These are phyloP conservation scores for Hyaloscypha hepaticicola DNA, from an alignment of 495 filamentous ascomycete species.

Conservation along the genomic window DNA sequence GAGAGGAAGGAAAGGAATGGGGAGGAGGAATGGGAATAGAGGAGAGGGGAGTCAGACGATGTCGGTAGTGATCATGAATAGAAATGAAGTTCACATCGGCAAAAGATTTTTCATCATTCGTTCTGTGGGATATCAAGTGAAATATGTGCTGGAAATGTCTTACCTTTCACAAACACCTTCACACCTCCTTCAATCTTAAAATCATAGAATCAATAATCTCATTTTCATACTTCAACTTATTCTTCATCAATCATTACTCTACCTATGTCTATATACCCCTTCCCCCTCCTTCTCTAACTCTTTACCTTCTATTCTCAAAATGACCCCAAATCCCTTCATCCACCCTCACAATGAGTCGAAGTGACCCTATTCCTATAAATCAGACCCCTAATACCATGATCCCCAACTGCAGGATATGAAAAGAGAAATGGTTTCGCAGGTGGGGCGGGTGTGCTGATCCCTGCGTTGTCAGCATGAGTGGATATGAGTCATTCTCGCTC, in stretches of 20 bases:
- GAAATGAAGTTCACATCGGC: not conserved
- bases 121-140: not conserved
- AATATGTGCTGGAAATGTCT: not conserved
- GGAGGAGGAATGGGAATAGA: not conserved
- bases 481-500: not conserved
- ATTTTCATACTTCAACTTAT: not conserved
- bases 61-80: not conserved
- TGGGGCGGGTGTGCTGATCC: not conserved
- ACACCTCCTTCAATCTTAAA: not conserved
- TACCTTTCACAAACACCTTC: not conserved
- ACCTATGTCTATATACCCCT: not conserved
- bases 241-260: too few species aligned
- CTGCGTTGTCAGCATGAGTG: not conserved
- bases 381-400: not conserved
- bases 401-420: not conserved
- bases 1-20: not conserved
- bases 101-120: not conserved
- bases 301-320: not conserved
- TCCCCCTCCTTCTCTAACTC: not conserved
- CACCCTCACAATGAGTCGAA: not conserved
- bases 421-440: not conserved
- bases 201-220: not conserved
- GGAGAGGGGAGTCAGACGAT: constrained; percentile 1
- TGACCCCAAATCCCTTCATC: not conserved
- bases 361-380: not conserved